phyloP scores from a whole-genome alignment of 1,284 basidiomycete species.

The Ustilago vetiveriae region DNA sequence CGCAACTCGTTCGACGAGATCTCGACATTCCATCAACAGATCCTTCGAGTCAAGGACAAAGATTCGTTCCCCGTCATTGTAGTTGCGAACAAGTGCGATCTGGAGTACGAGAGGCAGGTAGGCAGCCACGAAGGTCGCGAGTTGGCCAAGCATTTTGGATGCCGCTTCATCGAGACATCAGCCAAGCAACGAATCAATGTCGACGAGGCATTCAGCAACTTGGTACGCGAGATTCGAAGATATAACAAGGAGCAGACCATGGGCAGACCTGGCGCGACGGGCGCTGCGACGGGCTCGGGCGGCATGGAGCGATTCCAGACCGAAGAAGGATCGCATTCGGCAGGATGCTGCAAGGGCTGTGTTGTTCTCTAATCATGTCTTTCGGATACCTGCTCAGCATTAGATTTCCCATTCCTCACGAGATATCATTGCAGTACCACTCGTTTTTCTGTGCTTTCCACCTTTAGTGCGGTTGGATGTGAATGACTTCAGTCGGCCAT shows the following conservation, averaged over 20 bases:
- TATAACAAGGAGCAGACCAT: constrained; percentile 77
- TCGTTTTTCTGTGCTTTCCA: too few species aligned
- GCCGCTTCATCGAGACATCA: constrained; percentile 97
- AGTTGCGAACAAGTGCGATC: constrained; percentile 97
- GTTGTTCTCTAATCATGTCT: constrained; percentile 41
- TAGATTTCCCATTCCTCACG: too few species aligned
- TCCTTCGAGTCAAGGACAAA: constrained; percentile 84
- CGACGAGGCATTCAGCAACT: constrained; percentile 96
- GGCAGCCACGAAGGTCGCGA: constrained; percentile 98
- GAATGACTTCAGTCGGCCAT: too few species aligned
- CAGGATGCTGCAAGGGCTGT: constrained; percentile 58
- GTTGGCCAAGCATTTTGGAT: constrained; percentile 93
- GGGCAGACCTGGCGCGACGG: constrained; percentile 61
- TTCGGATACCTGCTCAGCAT: constrained; percentile 9
- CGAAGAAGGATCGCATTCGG: constrained; percentile 48
- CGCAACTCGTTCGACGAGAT: constrained; percentile 97
- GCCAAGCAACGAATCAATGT: constrained; percentile 99
- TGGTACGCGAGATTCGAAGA: constrained; percentile 94
- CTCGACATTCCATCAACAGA: constrained; percentile 96
- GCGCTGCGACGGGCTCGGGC: constrained; percentile 43
- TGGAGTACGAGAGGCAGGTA: constrained; percentile 97
- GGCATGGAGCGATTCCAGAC: constrained; percentile 55
- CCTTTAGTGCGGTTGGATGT: too few species aligned
- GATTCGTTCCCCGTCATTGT: constrained; percentile 96
- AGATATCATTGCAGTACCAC: not conserved